These are phyloP conservation scores for Leccinum pallidistipes DNA, from an alignment of 1,284 basidiomycete genomes.

Conservation along the genomic window DNA sequence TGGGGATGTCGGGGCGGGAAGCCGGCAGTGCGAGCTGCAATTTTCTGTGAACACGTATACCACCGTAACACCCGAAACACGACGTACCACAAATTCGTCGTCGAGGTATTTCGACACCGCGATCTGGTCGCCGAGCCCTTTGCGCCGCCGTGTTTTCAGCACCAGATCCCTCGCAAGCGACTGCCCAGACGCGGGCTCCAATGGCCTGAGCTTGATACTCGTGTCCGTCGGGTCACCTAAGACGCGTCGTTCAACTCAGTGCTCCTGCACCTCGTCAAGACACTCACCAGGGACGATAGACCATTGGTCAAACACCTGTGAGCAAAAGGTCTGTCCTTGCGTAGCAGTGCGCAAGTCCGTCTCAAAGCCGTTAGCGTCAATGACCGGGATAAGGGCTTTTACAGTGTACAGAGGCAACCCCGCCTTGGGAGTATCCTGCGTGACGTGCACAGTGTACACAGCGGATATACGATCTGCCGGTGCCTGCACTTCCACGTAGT, in stretches of 20 bases:
- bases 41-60: not conserved
- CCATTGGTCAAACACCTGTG: slow-evolving; percentile 98
- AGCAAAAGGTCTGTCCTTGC: slow-evolving; percentile 95
- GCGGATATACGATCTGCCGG: slow-evolving; percentile 98
- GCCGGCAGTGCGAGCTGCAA: too few species aligned
- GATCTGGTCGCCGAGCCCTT: slow-evolving; percentile 92
- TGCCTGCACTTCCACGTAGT: slow-evolving; percentile 97
- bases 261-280: slow-evolving; percentile 8
- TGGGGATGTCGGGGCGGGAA: not conserved
- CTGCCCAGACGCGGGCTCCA: slow-evolving; percentile 97
- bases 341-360: slow-evolving; percentile 97
- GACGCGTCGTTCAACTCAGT: not conserved
- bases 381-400: slow-evolving; percentile 96
- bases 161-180: slow-evolving; percentile 90
- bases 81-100: slow-evolving; percentile 86
- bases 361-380: slow-evolving; percentile 99
- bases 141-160: slow-evolving; percentile 93
- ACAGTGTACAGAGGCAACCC: slow-evolving; percentile 97
- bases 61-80: slow-evolving; percentile 11
- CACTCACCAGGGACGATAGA: slow-evolving; percentile 88
- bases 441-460: slow-evolving; percentile 98
- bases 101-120: slow-evolving; percentile 94
- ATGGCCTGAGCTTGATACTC: slow-evolving; percentile 89
- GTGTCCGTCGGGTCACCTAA: slow-evolving; percentile 94
- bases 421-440: slow-evolving; percentile 95